Evolutionary conservation across 768 basidiomycete species (phyloP).

Genomic region (Clavaria fumosa): DNA sequence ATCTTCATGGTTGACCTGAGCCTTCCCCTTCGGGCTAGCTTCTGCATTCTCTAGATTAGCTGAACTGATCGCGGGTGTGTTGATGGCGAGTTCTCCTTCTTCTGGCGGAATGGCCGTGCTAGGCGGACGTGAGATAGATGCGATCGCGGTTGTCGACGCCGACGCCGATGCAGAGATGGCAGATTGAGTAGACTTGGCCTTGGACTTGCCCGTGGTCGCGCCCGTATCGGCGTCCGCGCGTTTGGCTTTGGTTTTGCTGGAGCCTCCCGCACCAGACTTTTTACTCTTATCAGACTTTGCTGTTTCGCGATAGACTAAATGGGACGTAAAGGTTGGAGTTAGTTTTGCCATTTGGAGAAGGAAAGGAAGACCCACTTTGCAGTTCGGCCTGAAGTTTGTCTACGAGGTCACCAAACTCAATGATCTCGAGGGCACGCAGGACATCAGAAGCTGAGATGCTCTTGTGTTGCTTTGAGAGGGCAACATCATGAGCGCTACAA

Average conservation of each 20-base stretch:
- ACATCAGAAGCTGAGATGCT: conserved; percentile 85
- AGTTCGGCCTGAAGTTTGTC: conserved; percentile 50
- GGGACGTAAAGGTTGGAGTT: background rate
- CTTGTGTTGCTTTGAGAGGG: conserved; percentile 71
- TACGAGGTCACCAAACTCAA: conserved; percentile 62
- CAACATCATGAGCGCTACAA: conserved; percentile 74
- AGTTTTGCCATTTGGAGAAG: background rate
- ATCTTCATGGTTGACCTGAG: too few relatives aligned
- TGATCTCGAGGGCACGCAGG: conserved; percentile 66
- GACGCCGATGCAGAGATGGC: too few relatives aligned
- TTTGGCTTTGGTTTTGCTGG: conserved; percentile 3
- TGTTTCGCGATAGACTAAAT: conserved; percentile 47
- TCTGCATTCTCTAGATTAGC: too few relatives aligned
- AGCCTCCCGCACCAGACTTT: conserved; percentile 11
- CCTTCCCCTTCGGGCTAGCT: too few relatives aligned
- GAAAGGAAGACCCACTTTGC: conserved; percentile 26
- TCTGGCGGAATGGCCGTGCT: too few relatives aligned
- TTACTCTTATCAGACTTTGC: conserved; percentile 47
- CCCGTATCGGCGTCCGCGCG: too few relatives aligned
- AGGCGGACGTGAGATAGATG: too few relatives aligned
- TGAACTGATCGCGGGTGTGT: too few relatives aligned
- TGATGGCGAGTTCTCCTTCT: too few relatives aligned
- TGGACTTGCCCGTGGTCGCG: too few relatives aligned
- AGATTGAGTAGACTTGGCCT: too few relatives aligned
- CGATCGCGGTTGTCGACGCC: too few relatives aligned